Base-by-base conservation (phyloP, 2,329 filamentous ascomycete species). In the Polytolypa hystricis region DNA sequence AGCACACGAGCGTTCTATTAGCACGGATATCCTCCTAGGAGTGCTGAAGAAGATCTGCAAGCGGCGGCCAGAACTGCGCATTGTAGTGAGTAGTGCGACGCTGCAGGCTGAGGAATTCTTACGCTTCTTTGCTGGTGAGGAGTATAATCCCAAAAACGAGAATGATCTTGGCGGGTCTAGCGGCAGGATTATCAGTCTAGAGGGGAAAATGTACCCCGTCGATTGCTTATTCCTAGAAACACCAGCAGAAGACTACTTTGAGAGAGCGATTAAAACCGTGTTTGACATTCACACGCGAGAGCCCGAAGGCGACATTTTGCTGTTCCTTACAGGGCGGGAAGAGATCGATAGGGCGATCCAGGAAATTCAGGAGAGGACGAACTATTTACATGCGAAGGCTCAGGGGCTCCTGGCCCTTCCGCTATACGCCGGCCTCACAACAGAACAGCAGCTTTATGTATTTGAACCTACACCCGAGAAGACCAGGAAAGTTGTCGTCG, bases 61-160 rank as follows among this genome's bases (percentile, higher is more conserved):
- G 56, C 81, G 77, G 51, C 71, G 91, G 29, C 73, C 81, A 5
- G 87, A 95, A 40, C 61, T 96, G 35, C 77, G 86, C 14, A 81
- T 96, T 43, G 79, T 98, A 34, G 74, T 98, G 53, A 94, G 85
- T 61, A 95, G 86, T 57, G 91, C 91, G 3, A 96, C 91, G 0
- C 64, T 96, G 0, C 85, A 96, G 54, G 89, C 89, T 0, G 82
- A 94, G 49, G 76, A 80, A 7, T 94, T 95, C 50, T 61, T 89
- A 4, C 66, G 69, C 0, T 96, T 94, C 60, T 95, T 96, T 53
- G 60, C 60, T 6, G 64, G 62, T 1, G 64, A 67, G 16, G 53
- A 60, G n/a, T 56, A 51, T 14, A 45, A 48, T 11, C 47, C 45
- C 3, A 51, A 58, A 8, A 52, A 56, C 23, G 49, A 55, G 12